Evolutionary conservation across 768 basidiomycete species (phyloP).

Genomic region (Termitomyces sp.): DNA sequence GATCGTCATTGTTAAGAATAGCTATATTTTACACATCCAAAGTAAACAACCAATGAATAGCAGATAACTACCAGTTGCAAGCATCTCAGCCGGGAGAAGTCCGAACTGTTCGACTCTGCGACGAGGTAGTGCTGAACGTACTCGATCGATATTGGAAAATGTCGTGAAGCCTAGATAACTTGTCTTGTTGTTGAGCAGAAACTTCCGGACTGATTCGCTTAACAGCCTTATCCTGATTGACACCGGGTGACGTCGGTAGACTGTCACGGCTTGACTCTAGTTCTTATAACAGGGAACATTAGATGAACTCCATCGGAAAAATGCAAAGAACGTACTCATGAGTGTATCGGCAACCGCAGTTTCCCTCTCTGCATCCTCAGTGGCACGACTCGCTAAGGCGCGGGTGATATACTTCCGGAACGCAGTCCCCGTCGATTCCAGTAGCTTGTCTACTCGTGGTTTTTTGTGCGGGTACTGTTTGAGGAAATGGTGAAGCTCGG

Average conservation of each 20-base stretch:
- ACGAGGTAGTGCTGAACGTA: slow-evolving; percentile 43
- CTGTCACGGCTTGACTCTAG: slow-evolving; percentile 56
- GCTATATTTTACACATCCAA: slow-evolving; percentile 1
- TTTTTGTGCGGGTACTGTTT: slow-evolving; percentile 86
- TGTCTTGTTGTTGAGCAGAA: slow-evolving; percentile 46
- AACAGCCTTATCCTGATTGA: slow-evolving; percentile 24
- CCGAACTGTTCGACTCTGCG: slow-evolving; percentile 26
- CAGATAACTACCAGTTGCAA: not conserved
- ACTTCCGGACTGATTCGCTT: slow-evolving; percentile 26
- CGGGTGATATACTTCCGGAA: slow-evolving; percentile 91
- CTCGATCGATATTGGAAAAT: slow-evolving; percentile 82
- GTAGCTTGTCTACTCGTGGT: slow-evolving; percentile 77
- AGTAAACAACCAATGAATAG: not conserved
- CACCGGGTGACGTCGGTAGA: slow-evolving; percentile 19
- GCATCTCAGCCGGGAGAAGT: slow-evolving; percentile 20
- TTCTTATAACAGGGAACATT: slow-evolving; percentile 38
- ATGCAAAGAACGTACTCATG: slow-evolving; percentile 50
- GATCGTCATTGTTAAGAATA: not conserved
- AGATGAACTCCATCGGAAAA: not conserved
- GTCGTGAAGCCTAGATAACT: slow-evolving; percentile 69
- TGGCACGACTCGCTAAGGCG: slow-evolving; percentile 82
- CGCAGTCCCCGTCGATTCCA: slow-evolving; percentile 83
- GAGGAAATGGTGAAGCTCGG: slow-evolving; percentile 89
- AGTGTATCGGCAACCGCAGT: slow-evolving; percentile 80
- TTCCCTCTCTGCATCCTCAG: slow-evolving; percentile 77